Evolutionary conservation across 495 filamentous ascomycete species (phyloP).

Genomic region (Bryoglossum gracile): DNA sequence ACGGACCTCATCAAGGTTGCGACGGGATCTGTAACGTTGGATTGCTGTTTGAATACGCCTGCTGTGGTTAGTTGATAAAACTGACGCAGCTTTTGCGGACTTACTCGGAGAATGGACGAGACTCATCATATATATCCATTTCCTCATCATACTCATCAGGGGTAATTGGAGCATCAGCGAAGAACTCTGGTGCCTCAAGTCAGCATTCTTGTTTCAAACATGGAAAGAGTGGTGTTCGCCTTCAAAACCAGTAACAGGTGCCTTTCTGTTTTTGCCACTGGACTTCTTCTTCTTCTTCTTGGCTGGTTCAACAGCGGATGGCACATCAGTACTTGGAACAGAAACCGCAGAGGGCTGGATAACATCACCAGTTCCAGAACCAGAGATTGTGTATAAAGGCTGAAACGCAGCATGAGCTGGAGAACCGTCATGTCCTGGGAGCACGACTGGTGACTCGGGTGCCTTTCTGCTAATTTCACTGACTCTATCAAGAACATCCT

Average conservation of each 20-base stretch:
- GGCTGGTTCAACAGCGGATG: neutral
- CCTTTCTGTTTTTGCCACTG: conserved; percentile 27
- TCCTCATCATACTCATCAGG: conserved; percentile 57
- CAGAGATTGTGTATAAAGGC: too few species aligned
- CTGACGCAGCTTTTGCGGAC: neutral
- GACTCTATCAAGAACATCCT: too few species aligned
- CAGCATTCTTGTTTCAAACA: neutral
- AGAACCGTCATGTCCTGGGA: too few species aligned
- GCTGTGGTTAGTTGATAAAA: neutral
- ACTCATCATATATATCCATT: conserved; percentile 44
- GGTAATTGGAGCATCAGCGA: conserved; percentile 69
- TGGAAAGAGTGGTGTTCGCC: conserved; percentile 1
- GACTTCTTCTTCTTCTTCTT: conserved; percentile 28
- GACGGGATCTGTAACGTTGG: conserved; percentile 66
- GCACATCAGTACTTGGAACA: too few species aligned
- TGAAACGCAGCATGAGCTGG: too few species aligned
- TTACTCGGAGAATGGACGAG: conserved; percentile 34
- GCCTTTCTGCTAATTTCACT: too few species aligned
- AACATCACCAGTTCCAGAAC: too few species aligned
- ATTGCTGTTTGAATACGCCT: conserved; percentile 83
- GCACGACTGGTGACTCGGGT: too few species aligned
- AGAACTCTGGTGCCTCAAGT: conserved; percentile 50
- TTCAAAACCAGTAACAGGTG: conserved; percentile 54
- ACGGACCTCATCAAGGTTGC: conserved; percentile 59
- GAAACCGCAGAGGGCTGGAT: too few species aligned